These are phyloP conservation scores for Diaporthe destruens DNA, from an alignment of 2,329 filamentous ascomycete species.

Conservation along the genomic window DNA sequence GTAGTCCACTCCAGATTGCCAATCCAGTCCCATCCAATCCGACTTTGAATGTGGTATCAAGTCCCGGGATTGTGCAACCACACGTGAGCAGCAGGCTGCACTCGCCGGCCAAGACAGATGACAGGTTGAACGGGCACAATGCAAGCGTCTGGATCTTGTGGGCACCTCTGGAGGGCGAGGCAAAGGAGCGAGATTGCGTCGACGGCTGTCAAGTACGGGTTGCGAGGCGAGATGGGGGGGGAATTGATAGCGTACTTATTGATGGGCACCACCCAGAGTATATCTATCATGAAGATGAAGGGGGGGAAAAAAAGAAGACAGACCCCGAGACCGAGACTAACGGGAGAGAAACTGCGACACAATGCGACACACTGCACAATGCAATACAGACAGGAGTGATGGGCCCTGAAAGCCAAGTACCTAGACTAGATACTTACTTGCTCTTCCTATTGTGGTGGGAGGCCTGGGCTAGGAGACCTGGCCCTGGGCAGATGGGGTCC, in stretches of 20 bases:
- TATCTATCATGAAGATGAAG: constrained; percentile 11
- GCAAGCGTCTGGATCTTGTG: neutral
- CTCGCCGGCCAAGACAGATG: neutral
- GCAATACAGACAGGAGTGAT: neutral
- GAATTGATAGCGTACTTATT: neutral
- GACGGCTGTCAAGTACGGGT: constrained; percentile 2
- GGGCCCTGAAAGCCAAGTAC: too few relatives aligned
- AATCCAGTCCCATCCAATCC: constrained; percentile 12
- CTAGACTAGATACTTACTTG: too few relatives aligned
- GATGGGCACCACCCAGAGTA: constrained; percentile 17
- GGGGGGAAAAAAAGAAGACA: too few relatives aligned
- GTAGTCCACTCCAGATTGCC: neutral
- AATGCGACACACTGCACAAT: constrained; percentile 7
- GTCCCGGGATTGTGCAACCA: neutral
- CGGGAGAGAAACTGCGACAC: constrained; percentile 7
- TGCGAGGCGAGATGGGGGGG: constrained; percentile 2
- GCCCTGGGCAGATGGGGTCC: neutral
- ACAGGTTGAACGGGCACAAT: neutral
- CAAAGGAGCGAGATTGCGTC: constrained; percentile 10
- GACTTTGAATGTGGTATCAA: constrained; percentile 5
- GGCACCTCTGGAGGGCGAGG: neutral
- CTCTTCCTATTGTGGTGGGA: neutral
- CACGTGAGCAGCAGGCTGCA: neutral
- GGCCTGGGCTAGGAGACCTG: too few relatives aligned
- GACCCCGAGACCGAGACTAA: neutral